Conservation (phyloP, 495 filamentous ascomycete genomes). For the Chlorociboria aeruginascens region DNA sequence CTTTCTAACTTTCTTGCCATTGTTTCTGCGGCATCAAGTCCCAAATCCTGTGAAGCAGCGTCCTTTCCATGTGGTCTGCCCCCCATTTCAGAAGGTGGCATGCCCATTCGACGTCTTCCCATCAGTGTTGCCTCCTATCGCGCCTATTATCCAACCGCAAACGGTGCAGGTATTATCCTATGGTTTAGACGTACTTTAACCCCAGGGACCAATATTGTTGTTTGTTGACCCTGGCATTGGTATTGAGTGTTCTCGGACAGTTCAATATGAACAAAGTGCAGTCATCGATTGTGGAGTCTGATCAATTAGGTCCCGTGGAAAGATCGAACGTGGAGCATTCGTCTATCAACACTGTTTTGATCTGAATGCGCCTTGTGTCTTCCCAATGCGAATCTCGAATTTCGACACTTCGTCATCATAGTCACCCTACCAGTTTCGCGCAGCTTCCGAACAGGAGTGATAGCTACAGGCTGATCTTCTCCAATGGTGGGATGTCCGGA, state of each 20-base stretch:
- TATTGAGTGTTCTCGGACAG: background rate
- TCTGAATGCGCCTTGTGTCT: slow-evolving; percentile 8
- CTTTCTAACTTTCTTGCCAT: slow-evolving; percentile 18
- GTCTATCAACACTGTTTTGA: slow-evolving; percentile 2
- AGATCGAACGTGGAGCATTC: too few species aligned
- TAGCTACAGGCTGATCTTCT: slow-evolving; percentile 5
- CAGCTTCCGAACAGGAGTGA: background rate
- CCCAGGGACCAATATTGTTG: too few species aligned
- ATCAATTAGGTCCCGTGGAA: too few species aligned
- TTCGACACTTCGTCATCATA: slow-evolving; percentile 16
- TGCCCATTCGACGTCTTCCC: slow-evolving; percentile 22
- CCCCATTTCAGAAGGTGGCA: slow-evolving; percentile 23
- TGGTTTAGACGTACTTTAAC: too few species aligned
- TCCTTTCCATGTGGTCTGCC: slow-evolving; percentile 17
- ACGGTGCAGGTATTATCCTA: too few species aligned
- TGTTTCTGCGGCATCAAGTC: slow-evolving; percentile 23
- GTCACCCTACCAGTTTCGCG: slow-evolving; percentile 3
- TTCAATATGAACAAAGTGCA: too few species aligned
- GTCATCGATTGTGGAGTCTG: too few species aligned
- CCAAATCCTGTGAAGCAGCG: slow-evolving; percentile 25
- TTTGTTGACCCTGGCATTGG: background rate
- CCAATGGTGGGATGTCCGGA: background rate
- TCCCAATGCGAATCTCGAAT: slow-evolving; percentile 12
- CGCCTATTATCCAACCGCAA: background rate
- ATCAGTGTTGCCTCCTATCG: slow-evolving; percentile 6